Conservation (phyloP, 1,284 basidiomycete genomes). For the Marasmius fiardii region DNA sequence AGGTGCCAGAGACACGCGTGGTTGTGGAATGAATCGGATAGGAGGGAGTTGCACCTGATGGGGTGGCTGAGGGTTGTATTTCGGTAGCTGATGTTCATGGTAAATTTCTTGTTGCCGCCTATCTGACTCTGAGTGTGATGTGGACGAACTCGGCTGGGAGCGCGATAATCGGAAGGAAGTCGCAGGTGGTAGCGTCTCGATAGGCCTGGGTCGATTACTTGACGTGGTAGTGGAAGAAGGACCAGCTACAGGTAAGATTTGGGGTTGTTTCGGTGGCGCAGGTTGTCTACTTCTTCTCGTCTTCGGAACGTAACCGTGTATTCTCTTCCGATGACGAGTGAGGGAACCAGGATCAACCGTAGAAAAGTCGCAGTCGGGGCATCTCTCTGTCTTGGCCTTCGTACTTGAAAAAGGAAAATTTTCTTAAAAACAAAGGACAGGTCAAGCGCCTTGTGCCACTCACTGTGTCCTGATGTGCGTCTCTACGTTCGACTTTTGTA, state of each 20-base stretch:
- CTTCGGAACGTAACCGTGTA: constrained; percentile 14
- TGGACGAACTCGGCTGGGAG: not conserved
- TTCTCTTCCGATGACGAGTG: constrained; percentile 13
- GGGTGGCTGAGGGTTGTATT: constrained; percentile 1
- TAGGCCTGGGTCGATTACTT: not conserved
- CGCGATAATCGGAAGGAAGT: not conserved
- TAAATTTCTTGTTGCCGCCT: not conserved
- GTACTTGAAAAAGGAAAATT: constrained; percentile 3
- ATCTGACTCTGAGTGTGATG: not conserved
- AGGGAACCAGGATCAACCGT: constrained; percentile 14
- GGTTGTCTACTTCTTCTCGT: constrained; percentile 10
- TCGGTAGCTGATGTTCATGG: not conserved
- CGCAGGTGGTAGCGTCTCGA: not conserved
- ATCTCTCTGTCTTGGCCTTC: constrained; percentile 11
- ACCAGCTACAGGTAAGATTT: not conserved
- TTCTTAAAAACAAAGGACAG: not conserved
- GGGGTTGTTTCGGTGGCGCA: not conserved
- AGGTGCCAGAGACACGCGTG: not conserved
- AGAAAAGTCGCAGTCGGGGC: constrained; percentile 13
- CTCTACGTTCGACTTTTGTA: constrained; percentile 20
- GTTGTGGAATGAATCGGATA: not conserved
- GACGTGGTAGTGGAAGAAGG: not conserved
- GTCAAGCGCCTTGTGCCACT: constrained; percentile 2
- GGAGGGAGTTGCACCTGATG: constrained; percentile 3
- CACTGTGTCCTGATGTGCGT: constrained; percentile 17